Conservation (phyloP, 495 filamentous ascomycete species). For the Oidiodendron maius region DNA sequence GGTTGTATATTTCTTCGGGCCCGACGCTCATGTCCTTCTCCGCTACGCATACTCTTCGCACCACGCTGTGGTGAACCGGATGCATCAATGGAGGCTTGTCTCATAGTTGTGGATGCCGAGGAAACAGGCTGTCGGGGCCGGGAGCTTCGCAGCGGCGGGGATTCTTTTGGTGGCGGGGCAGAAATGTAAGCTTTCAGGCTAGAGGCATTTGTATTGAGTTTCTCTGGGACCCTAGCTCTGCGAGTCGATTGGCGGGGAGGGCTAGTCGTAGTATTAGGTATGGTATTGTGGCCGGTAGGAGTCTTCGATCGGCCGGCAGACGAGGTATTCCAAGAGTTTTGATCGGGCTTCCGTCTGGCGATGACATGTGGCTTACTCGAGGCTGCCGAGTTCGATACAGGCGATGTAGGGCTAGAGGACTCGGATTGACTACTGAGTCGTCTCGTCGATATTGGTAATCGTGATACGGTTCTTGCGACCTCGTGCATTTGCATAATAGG, state of each 20-base stretch:
- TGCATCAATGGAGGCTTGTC: conserved; percentile 46
- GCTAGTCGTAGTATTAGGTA: conserved; percentile 24
- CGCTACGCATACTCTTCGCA: conserved; percentile 29
- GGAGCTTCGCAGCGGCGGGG: conserved; percentile 75
- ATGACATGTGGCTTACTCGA: conserved; percentile 30
- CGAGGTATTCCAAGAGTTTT: conserved; percentile 28
- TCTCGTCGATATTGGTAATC: conserved; percentile 18
- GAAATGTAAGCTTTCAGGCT: conserved; percentile 49
- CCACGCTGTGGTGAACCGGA: conserved; percentile 18
- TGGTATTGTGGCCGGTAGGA: conserved; percentile 23
- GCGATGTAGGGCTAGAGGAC: conserved; percentile 39
- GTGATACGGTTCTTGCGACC: conserved; percentile 18
- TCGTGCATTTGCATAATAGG: neutral
- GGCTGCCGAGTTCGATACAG: conserved; percentile 44
- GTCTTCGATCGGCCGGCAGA: conserved; percentile 26
- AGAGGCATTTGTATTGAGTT: conserved; percentile 27
- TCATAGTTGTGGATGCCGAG: conserved; percentile 60
- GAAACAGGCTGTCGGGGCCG: conserved; percentile 76
- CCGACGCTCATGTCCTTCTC: conserved; percentile 30
- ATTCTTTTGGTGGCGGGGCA: conserved; percentile 41
- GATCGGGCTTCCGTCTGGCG: conserved; percentile 34
- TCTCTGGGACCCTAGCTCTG: conserved; percentile 17
- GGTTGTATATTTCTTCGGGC: conserved; percentile 40
- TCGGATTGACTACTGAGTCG: conserved; percentile 33
- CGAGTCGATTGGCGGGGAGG: conserved; percentile 24